These are phyloP conservation scores for Oligophagozyma castellii DNA, from an alignment of 1,139 yeast genomes.

Conservation along the genomic window DNA sequence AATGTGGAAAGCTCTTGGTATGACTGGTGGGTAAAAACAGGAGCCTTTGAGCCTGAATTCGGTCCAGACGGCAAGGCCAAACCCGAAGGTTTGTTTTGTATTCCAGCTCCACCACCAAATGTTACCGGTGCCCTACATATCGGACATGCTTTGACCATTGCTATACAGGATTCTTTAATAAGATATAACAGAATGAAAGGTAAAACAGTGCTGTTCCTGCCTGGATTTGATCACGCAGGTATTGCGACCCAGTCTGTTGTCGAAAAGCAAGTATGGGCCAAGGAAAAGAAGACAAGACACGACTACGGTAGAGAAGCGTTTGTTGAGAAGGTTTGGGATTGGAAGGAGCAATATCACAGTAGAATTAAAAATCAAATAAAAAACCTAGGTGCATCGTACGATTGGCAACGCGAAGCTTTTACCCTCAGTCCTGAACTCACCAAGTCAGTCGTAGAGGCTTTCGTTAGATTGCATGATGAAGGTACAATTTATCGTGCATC, in stretches of 20 bases:
- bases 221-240: conserved; percentile 99
- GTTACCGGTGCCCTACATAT: conserved; percentile 98
- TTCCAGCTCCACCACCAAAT: conserved; percentile 98
- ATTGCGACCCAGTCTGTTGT: conserved; percentile 98
- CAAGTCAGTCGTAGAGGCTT: conserved; percentile 80
- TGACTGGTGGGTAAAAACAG: conserved; percentile 89
- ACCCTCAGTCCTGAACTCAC: conserved; percentile 73
- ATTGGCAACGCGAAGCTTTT: conserved; percentile 90
- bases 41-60: conserved; percentile 79
- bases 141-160: conserved; percentile 93
- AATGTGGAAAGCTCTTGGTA: conserved; percentile 97
- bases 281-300: conserved; percentile 81
- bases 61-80: conserved; percentile 59
- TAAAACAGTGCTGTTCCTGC: conserved; percentile 79
- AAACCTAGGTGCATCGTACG: conserved; percentile 90
- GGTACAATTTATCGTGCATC: conserved; percentile 92
- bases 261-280: conserved; percentile 88
- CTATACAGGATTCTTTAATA: conserved; percentile 86
- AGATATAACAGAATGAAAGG: conserved; percentile 97
- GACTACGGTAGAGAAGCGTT: conserved; percentile 90
- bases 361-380: conserved; percentile 76
- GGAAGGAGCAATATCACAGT: conserved; percentile 90
- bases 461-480: conserved; percentile 82
- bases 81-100: conserved; percentile 74
- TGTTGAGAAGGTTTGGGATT: conserved; percentile 85